Percentiles rank a stretch among this genome's conserved stretches.
Evolutionary conservation across 805 yeast species (phyloP).

Genomic region (Yarrowia sp.): DNA sequence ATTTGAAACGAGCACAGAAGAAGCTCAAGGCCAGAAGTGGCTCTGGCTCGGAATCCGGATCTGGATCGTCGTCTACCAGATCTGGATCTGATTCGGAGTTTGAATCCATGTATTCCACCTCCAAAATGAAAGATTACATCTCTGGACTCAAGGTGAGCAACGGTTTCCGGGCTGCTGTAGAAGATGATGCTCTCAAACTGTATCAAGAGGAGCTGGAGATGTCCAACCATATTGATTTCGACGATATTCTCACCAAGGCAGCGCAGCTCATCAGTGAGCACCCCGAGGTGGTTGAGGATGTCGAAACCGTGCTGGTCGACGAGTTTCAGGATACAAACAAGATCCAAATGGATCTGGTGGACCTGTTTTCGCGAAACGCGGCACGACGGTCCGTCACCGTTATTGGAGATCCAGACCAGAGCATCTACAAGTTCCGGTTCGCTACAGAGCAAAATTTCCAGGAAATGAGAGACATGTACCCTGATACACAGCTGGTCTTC

Average conservation of each 20-base stretch:
- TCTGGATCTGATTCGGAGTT: conserved; percentile 17
- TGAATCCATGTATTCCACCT: neutral
- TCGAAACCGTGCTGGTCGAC: conserved; percentile 82
- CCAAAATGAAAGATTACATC: conserved; percentile 23
- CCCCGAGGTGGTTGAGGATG: conserved; percentile 56
- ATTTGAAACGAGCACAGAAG: conserved; percentile 10
- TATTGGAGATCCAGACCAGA: conserved; percentile 97
- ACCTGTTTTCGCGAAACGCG: conserved; percentile 53
- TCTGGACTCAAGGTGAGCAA: conserved; percentile 24
- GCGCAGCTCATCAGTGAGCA: conserved; percentile 56
- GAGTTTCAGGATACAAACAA: conserved; percentile 93
- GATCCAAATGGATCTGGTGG: conserved; percentile 75
- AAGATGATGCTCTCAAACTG: conserved; percentile 15
- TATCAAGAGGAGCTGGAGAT: conserved; percentile 18
- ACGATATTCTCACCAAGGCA: conserved; percentile 73
- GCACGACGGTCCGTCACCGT: conserved; percentile 61
- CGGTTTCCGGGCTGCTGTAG: neutral
- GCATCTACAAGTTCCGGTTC: conserved; percentile 86
- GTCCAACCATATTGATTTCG: conserved; percentile 71
- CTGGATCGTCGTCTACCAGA: neutral
- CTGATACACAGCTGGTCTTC: conserved; percentile 51
- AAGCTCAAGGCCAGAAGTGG: neutral
- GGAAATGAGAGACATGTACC: conserved; percentile 56
- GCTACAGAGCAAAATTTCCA: conserved; percentile 75
- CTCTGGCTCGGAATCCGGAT: neutral